Evolutionary conservation across 2,329 filamentous ascomycete genomes (phyloP).

Genomic region (Thielaviopsis punctulata): DNA sequence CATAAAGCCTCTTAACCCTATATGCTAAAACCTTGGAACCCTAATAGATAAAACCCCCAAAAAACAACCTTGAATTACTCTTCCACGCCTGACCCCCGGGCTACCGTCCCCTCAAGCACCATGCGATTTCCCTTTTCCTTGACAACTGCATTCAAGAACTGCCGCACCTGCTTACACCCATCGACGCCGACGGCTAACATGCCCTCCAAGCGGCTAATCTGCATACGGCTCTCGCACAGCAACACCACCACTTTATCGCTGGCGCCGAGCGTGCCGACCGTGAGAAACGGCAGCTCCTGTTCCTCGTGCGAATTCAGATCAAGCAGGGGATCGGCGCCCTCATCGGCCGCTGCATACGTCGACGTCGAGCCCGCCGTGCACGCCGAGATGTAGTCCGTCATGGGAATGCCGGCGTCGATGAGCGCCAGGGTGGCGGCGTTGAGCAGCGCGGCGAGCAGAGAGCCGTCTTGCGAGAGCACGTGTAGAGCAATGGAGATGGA

Average conservation of each 20-base stretch:
- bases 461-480: constrained; percentile 79
- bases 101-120: constrained; percentile 20
- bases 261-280: constrained; percentile 61
- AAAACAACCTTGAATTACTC: neutral
- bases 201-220: constrained; percentile 64
- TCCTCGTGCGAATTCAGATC: constrained; percentile 69
- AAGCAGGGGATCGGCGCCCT: constrained; percentile 56
- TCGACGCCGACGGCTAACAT: constrained; percentile 89
- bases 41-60: too few relatives aligned
- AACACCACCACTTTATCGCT: constrained; percentile 62
- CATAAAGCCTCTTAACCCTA: neutral
- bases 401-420: constrained; percentile 87
- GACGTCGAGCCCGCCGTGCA: constrained; percentile 74
- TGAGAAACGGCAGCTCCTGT: constrained; percentile 75
- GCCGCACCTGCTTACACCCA: constrained; percentile 72
- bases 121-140: constrained; percentile 50
- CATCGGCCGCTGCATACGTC: constrained; percentile 45
- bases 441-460: constrained; percentile 71
- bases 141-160: constrained; percentile 66
- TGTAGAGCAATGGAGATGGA: constrained; percentile 72
- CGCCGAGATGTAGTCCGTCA: constrained; percentile 79
- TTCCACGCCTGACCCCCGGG: neutral
- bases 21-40: too few relatives aligned
- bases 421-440: constrained; percentile 86
- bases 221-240: constrained; percentile 77